Base-by-base conservation (phyloP, 495 filamentous ascomycete genomes). In the Extremus antarcticus region DNA sequence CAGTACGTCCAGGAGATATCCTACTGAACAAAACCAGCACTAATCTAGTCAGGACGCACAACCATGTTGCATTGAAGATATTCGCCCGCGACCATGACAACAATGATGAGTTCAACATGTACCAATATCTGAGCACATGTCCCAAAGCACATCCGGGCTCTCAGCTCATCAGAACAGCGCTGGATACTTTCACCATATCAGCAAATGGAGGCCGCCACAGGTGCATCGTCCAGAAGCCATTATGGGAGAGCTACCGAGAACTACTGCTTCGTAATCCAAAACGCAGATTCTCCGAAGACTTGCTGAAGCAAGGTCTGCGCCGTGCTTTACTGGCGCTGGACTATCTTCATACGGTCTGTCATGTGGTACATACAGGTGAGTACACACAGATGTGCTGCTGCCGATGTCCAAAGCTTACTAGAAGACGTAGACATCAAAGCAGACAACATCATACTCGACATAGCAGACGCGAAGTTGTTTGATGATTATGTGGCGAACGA, bases 341-440 rank as follows among this genome's bases (percentile, higher is more conserved):
- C 24, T 75, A 66, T 52, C 55, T 76, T 11, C 74, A 75, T 48
- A 65, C 56, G 0, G 70, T 73, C 24, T 70, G 67, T 24, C 29
- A 67, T 9, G 49, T 75, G 3, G 67, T 73, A 24, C 74, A 79
- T 55, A 71, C 73, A 25, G 76, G 74, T 74, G 65, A 43, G 43
- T 7, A n/a, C n/a, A n/a, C n/a, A n/a, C n/a, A n/a, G n/a, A n/a
- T n/a, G n/a, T n/a, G n/a, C n/a, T n/a, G n/a, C n/a, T n/a, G n/a
- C n/a, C n/a, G n/a, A n/a, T n/a, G n/a, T n/a, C n/a, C n/a, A n/a
- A n/a, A n/a, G n/a, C n/a, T n/a, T n/a, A n/a, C n/a, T n/a, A n/a
- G n/a, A n/a, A 9, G 35, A 9, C n/a, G 9, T 39, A 70, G 69
- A 71, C 45, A 58, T 72, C 41, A 66, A 67, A 38, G 35, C 57